These are phyloP conservation scores for Stephanodiscus triporus DNA, from an alignment of 108 stramenopile species.

Conservation along the genomic window DNA sequence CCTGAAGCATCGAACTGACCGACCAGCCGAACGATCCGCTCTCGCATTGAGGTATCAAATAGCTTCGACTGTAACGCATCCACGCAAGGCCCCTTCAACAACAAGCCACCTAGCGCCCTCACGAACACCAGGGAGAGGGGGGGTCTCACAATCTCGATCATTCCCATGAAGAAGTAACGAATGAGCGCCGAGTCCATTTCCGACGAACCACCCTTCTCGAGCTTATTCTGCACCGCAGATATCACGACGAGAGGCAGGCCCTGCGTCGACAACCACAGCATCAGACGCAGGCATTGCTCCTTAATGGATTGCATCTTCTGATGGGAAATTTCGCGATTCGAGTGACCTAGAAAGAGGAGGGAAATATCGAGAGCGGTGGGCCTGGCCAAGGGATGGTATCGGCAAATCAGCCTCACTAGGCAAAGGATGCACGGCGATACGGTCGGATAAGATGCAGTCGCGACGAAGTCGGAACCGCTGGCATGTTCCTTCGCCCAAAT, in stretches of 20 bases:
- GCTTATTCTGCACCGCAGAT: slow-evolving; percentile 45
- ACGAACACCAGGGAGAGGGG: slow-evolving; percentile 74
- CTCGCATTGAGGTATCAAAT: slow-evolving; percentile 55
- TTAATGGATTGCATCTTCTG: slow-evolving; percentile 85
- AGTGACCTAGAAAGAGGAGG: slow-evolving; percentile 71
- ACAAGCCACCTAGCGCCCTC: slow-evolving; percentile 48
- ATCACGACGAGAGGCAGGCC: slow-evolving; percentile 70
- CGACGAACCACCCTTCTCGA: slow-evolving; percentile 57
- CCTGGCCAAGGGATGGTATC: slow-evolving; percentile 75
- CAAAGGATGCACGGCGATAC: slow-evolving; percentile 79
- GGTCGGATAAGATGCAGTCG: slow-evolving; percentile 77
- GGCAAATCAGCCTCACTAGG: slow-evolving; percentile 60
- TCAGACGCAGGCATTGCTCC: slow-evolving; percentile 81
- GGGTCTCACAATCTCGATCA: slow-evolving; percentile 66
- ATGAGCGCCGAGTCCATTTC: slow-evolving; percentile 78
- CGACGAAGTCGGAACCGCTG: slow-evolving; percentile 66
- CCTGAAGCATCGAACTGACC: slow-evolving; percentile 21
- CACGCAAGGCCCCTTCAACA: slow-evolving; percentile 60
- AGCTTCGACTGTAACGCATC: slow-evolving; percentile 75
- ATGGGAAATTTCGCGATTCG: slow-evolving; percentile 80
- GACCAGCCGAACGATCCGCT: slow-evolving; percentile 25
- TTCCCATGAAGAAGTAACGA: slow-evolving; percentile 75
- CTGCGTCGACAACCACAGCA: slow-evolving; percentile 65
- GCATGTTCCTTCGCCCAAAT: slow-evolving; percentile 81
- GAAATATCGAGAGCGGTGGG: slow-evolving; percentile 63